Evolutionary conservation across 306 rosid species (phyloP).

Genomic region (Prosopis cineraria): DNA sequence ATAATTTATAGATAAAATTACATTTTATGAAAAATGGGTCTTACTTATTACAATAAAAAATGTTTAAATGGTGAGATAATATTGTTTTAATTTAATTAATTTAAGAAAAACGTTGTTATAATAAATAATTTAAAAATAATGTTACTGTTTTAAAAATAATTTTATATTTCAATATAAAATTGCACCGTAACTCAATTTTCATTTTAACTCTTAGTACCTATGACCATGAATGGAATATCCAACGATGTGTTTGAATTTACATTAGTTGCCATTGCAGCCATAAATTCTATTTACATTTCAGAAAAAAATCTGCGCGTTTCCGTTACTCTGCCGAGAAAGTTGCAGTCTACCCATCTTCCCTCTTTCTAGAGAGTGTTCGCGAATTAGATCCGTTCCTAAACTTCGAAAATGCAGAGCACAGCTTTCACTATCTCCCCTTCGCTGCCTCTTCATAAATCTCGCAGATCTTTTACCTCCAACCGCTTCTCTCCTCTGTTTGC

Average conservation of each 20-base stretch:
- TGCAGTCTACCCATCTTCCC: neutral
- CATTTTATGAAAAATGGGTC: too few relatives aligned
- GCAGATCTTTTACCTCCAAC: slow-evolving; percentile 13
- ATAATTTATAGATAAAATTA: too few relatives aligned
- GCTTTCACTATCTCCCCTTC: slow-evolving; percentile 55
- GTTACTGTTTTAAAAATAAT: too few relatives aligned
- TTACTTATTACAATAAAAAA: too few relatives aligned
- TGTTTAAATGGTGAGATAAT: too few relatives aligned
- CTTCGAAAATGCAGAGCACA: slow-evolving; percentile 65
- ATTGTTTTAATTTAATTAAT: too few relatives aligned
- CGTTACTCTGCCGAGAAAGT: neutral
- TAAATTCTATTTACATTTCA: neutral
- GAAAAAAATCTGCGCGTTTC: neutral
- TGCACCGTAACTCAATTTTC: too few relatives aligned
- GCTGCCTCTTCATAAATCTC: slow-evolving; percentile 30
- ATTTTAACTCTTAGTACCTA: too few relatives aligned
- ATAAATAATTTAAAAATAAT: too few relatives aligned
- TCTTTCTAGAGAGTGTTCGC: neutral
- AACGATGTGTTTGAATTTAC: neutral
- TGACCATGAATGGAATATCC: neutral
- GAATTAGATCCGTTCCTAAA: slow-evolving; percentile 1
- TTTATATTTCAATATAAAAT: too few relatives aligned
- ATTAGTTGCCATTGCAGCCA: neutral
- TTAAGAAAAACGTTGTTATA: too few relatives aligned
- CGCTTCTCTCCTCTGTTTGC: slow-evolving; percentile 42